These are phyloP conservation scores for Diaporthe vexans DNA, from an alignment of 2,329 filamentous ascomycete genomes.

Conservation along the genomic window DNA sequence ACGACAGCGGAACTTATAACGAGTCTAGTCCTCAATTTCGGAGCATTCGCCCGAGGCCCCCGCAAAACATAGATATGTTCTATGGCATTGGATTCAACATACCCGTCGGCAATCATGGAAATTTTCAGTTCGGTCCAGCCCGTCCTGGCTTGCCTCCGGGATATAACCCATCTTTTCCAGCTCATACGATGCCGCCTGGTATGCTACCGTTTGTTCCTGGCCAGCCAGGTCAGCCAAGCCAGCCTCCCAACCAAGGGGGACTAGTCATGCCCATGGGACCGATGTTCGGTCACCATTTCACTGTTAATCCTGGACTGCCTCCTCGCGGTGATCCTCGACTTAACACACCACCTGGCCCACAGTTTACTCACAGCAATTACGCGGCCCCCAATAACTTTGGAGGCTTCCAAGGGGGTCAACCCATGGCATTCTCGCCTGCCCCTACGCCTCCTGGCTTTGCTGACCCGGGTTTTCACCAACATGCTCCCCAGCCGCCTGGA, in stretches of 20 bases:
- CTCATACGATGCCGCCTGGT: not conserved
- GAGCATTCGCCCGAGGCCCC: not conserved
- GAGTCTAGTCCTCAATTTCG: not conserved
- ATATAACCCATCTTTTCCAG: not conserved
- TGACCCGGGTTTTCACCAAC: not conserved
- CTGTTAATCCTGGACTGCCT: not conserved
- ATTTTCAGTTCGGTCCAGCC: not conserved
- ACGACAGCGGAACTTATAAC: not conserved
- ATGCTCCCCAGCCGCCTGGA: not conserved
- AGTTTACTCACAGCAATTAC: not conserved
- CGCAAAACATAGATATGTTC: not conserved
- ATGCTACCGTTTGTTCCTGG: not conserved
- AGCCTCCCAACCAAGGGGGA: not conserved
- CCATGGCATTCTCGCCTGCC: not conserved
- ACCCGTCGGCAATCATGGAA: not conserved
- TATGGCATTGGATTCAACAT: not conserved
- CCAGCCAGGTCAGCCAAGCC: not conserved
- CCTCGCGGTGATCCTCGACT: not conserved
- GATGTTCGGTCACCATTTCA: not conserved
- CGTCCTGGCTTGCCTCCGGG: not conserved
- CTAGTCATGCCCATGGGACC: slow-evolving; percentile 8
- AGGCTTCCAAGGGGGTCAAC: not conserved
- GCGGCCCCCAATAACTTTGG: not conserved
- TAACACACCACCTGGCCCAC: not conserved
- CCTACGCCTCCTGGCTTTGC: not conserved